These are phyloP conservation scores for Tarenaya hassleriana DNA, from an alignment of 345 rosid species.

Conservation along the genomic window DNA sequence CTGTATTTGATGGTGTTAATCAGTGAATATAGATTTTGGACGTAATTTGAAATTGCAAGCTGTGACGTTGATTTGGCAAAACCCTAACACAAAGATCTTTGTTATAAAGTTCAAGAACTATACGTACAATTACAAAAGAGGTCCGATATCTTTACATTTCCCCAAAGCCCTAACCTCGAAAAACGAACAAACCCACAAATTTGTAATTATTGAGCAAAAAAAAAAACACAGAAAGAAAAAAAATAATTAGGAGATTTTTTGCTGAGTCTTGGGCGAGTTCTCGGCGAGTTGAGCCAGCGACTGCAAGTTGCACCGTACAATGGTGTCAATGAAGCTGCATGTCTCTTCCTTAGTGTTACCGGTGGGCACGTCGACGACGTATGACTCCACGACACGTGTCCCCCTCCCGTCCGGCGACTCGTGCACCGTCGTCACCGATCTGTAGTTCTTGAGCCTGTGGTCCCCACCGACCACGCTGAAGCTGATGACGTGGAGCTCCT, in stretches of 20 bases:
- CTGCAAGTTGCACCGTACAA: conserved; percentile 59
- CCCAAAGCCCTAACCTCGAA: conserved; percentile 31
- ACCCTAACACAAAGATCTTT: too few species aligned
- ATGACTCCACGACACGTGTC: conserved; percentile 75
- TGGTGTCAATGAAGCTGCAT: conserved; percentile 46
- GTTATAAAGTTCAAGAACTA: too few species aligned
- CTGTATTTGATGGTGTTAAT: too few species aligned
- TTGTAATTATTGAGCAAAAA: neutral
- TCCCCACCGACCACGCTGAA: too few species aligned
- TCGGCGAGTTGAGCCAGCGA: conserved; percentile 52
- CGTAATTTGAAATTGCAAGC: too few species aligned
- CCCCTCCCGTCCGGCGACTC: conserved; percentile 27
- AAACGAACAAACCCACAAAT: conserved; percentile 9
- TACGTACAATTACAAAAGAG: conserved; percentile 22
- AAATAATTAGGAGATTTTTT: conserved; percentile 23
- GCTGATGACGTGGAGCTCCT: conserved; percentile 68
- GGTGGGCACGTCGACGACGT: conserved; percentile 67
- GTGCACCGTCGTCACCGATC: conserved; percentile 77
- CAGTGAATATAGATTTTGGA: too few species aligned
- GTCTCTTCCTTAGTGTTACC: conserved; percentile 62
- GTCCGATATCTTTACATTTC: conserved; percentile 20
- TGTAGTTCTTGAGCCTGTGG: conserved; percentile 67
- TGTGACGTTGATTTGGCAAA: too few species aligned
- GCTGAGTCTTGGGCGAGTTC: too few species aligned
- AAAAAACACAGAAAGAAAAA: neutral